These are phyloP conservation scores for Colletotrichum magnum DNA, from an alignment of 2,329 filamentous ascomycete species.

Conservation along the genomic window DNA sequence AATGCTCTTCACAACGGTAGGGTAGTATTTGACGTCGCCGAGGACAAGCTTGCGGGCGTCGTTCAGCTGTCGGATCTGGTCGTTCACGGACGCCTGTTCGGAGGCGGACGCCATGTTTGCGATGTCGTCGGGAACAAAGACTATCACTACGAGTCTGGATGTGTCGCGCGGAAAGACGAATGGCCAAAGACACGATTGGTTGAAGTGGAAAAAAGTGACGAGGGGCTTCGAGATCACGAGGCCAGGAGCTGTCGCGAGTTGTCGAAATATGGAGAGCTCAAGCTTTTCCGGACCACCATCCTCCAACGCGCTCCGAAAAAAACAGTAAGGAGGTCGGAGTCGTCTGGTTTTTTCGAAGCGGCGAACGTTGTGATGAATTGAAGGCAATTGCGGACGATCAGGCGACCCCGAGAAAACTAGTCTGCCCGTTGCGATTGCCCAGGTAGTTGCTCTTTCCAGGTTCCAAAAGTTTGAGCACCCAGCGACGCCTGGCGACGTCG, in stretches of 20 bases:
- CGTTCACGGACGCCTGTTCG: conserved; percentile 70
- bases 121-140: conserved; percentile 5
- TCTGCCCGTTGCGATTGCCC: conserved; percentile 23
- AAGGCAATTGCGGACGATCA: conserved; percentile 5
- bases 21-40: conserved; percentile 88
- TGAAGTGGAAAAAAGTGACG: not conserved
- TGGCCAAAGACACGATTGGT: conserved; percentile 5
- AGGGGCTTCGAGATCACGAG: conserved; percentile 20
- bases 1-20: conserved; percentile 91
- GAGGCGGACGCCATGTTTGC: conserved; percentile 65
- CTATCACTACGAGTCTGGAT: conserved; percentile 2
- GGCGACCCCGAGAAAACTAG: conserved; percentile 10
- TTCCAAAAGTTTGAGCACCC: conserved; percentile 18
- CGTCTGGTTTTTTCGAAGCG: not conserved
- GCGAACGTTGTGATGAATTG: not conserved
- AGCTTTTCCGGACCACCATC: conserved; percentile 39
- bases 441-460: conserved; percentile 12
- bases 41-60: conserved; percentile 92
- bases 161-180: no score
- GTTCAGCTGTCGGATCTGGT: conserved; percentile 90
- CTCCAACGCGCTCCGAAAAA: conserved; percentile 33
- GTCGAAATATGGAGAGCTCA: conserved; percentile 40
- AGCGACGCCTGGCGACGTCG: conserved; percentile 29
- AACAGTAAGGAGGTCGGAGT: not conserved
- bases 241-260: conserved; percentile 40